Evolutionary conservation across 2,329 filamentous ascomycete genomes (phyloP).

Genomic region (Pseudocercospora musae): DNA sequence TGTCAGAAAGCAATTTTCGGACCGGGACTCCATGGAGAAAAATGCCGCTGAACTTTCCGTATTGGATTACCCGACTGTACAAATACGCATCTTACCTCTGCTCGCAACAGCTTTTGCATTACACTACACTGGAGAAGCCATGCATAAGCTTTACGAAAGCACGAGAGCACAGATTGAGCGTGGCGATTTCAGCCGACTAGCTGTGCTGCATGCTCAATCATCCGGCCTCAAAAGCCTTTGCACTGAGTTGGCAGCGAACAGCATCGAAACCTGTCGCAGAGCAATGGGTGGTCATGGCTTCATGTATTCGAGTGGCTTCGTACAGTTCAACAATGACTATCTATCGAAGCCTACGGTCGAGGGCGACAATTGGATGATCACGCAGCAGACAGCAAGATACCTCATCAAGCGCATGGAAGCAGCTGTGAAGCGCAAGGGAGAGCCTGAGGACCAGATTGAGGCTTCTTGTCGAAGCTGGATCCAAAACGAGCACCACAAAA

Average conservation of each 20-base stretch:
- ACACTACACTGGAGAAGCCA: slow-evolving; percentile 48
- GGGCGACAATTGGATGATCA: slow-evolving; percentile 58
- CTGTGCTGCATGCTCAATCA: slow-evolving; percentile 53
- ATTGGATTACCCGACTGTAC: slow-evolving; percentile 54
- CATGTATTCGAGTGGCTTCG: slow-evolving; percentile 51
- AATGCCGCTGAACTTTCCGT: slow-evolving; percentile 45
- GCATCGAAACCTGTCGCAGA: slow-evolving; percentile 53
- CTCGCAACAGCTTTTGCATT: slow-evolving; percentile 53
- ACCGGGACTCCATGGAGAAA: slow-evolving; percentile 43
- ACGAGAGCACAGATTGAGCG: slow-evolving; percentile 48
- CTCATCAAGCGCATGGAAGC: slow-evolving; percentile 53
- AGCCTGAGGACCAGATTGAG: slow-evolving; percentile 41
- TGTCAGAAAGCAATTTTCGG: slow-evolving; percentile 49
- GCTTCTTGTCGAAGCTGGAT: slow-evolving; percentile 43
- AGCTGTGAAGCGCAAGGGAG: slow-evolving; percentile 37
- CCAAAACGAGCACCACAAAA: slow-evolving; percentile 30
- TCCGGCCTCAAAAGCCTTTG: slow-evolving; percentile 54
- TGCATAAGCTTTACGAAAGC: slow-evolving; percentile 49
- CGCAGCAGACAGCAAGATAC: slow-evolving; percentile 50
- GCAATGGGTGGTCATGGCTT: slow-evolving; percentile 56
- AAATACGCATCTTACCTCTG: slow-evolving; percentile 53
- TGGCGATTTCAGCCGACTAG: slow-evolving; percentile 50
- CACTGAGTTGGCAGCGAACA: slow-evolving; percentile 52
- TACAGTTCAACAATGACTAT: slow-evolving; percentile 52
- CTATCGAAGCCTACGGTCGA: slow-evolving; percentile 55